Evolutionary conservation across 768 basidiomycete genomes (phyloP).

Genomic region (Suillus hirtellus): DNA sequence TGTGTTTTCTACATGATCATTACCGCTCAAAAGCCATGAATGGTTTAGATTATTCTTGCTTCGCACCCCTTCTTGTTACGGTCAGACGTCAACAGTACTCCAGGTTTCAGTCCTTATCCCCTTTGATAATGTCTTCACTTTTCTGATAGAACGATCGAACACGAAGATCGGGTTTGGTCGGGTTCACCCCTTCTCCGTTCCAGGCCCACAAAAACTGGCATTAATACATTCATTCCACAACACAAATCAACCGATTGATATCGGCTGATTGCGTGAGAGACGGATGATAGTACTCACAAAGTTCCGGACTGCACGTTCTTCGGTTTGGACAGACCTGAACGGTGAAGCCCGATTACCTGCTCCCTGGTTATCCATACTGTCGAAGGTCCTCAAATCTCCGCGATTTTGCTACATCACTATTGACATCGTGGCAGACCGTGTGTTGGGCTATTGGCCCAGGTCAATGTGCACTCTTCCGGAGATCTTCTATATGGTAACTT

Average conservation of each 20-base stretch:
- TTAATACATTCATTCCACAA: neutral
- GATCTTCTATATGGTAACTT: slow-evolving; percentile 14
- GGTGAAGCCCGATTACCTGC: neutral
- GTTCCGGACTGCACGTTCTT: neutral
- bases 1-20: neutral
- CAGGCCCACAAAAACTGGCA: neutral
- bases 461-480: neutral
- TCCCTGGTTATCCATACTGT: neutral
- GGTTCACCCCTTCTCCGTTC: neutral
- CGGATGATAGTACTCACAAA: neutral
- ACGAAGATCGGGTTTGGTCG: neutral
- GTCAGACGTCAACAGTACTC: neutral
- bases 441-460: neutral
- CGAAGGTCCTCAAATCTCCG: neutral
- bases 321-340: neutral
- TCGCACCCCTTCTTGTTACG: neutral
- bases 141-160: slow-evolving; percentile 8
- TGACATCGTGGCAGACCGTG: neutral
- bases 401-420: neutral
- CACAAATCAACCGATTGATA: slow-evolving; percentile 1
- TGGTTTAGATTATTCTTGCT: neutral
- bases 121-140: neutral
- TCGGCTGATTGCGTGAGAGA: slow-evolving; percentile 4
- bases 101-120: neutral
- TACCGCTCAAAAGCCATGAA: neutral